Base-by-base conservation (phyloP, 2,329 filamentous ascomycete genomes). In the Fusarium clavum region DNA sequence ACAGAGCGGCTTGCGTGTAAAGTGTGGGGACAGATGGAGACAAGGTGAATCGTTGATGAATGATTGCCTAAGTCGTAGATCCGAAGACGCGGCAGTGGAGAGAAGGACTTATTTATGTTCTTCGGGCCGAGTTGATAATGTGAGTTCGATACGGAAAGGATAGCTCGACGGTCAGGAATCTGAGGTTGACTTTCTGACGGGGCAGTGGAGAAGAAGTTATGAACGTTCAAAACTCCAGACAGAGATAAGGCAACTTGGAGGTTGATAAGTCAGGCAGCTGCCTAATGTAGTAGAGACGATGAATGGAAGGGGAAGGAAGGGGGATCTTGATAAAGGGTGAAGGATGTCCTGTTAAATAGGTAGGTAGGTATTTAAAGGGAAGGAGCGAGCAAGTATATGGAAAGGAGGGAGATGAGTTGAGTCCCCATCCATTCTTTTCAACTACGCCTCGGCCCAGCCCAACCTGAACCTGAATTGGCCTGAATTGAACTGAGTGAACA, bases 21-120 rank as follows among this genome's bases (percentile, higher is more conserved):
- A 69, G 46, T 67, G 69, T 75, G 74, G 73, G 41, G 71, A 70
- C 61, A 29, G 22, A 72, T 72, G 62, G 68, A 64, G 67, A 71
- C 67, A 64, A 64, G 55, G 54, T 64, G 65, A 52, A 52, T 45
- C 51, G 68, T 46, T 54, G 66, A 64, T 65, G 48, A 66, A 64
- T 48, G 54, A 59, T 51, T 47, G 52, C 25, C 30, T 48, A 57
- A 48, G 48, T 59, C 40, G 57, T 29, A 38, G 20, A 60, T 54
- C 59, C 41, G 55, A 46, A 49, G 30, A 46, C 43, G 41, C 32
- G 57, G 30, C 52, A 48, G 64, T 66, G 64, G 64, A 61, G 57
- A 63, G 47, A 52, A 24, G 34, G 14, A 27, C 48, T 57, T 55
- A 27, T 48, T 49, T 48, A n/a, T 54, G 24, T 56, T 49, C 24